Evolutionary conservation across 2,329 filamentous ascomycete species (phyloP).

Genomic region (Hypoxylon sp.): DNA sequence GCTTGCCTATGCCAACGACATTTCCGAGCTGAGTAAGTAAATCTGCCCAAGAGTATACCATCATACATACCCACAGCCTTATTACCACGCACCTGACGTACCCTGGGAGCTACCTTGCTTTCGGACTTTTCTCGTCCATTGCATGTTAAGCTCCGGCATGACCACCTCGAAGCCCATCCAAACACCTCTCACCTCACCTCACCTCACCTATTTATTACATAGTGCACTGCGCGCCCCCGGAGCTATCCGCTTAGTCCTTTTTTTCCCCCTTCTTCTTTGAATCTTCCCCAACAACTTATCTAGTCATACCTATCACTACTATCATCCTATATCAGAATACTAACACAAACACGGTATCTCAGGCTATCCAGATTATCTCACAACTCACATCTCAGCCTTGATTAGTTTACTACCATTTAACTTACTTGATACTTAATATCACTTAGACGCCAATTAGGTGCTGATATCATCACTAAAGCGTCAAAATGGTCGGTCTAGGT

Average conservation of each 20-base stretch:
- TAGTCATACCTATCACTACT: slow-evolving; percentile 7
- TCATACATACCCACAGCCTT: neutral
- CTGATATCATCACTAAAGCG: slow-evolving; percentile 13
- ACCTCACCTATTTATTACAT: slow-evolving; percentile 16
- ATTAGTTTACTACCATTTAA: neutral
- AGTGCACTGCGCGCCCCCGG: slow-evolving; percentile 5
- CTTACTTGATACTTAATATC: slow-evolving; percentile 1
- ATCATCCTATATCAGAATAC: slow-evolving; percentile 10
- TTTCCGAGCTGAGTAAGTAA: slow-evolving; percentile 34
- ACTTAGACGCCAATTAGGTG: slow-evolving; percentile 24
- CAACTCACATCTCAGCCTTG: neutral
- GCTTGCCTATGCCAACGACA: slow-evolving; percentile 12
- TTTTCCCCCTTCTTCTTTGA: neutral
- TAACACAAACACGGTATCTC: slow-evolving; percentile 13
- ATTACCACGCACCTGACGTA: no score
- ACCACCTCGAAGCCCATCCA: slow-evolving; percentile 1
- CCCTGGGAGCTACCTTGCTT: neutral
- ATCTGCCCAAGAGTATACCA: no score
- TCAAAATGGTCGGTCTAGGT: slow-evolving; percentile 61
- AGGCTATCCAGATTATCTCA: slow-evolving; percentile 9
- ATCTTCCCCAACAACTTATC: neutral
- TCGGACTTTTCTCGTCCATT: slow-evolving; percentile 10
- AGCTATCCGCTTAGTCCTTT: slow-evolving; percentile 11
- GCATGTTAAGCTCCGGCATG: slow-evolving; percentile 7
- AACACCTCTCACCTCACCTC: slow-evolving; percentile 8